These are phyloP conservation scores for Vicia villosa DNA, from an alignment of 306 rosid genomes.

Conservation along the genomic window DNA sequence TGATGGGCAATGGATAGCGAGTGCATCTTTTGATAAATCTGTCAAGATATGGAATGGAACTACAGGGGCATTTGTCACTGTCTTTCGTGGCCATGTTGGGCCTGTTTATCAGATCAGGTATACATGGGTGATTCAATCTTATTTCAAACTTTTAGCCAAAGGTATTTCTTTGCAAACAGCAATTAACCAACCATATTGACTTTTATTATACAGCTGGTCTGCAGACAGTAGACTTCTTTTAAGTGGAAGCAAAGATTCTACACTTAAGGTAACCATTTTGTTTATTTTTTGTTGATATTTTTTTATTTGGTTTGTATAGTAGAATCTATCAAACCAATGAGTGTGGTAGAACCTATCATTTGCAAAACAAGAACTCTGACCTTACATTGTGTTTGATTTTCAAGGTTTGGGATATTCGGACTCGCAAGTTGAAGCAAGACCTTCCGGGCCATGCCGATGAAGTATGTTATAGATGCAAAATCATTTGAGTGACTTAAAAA, in stretches of 20 bases:
- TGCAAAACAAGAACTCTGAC: conserved; percentile 15
- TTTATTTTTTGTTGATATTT: not conserved
- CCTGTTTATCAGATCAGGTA: conserved; percentile 95
- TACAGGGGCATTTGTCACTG: conserved; percentile 80
- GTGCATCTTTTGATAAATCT: conserved; percentile 94
- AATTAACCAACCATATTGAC: conserved; percentile 31
- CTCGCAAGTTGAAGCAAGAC: conserved; percentile 80
- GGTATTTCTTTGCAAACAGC: conserved; percentile 24
- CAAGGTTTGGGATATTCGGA: conserved; percentile 92
- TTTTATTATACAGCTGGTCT: conserved; percentile 76
- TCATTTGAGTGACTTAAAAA: not conserved
- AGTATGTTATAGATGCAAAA: conserved; percentile 50
- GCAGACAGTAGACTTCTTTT: conserved; percentile 94
- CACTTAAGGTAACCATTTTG: conserved; percentile 68
- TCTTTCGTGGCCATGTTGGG: conserved; percentile 91
- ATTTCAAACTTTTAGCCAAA: conserved; percentile 11
- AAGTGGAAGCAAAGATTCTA: conserved; percentile 94
- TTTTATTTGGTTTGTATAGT: conserved; percentile 12
- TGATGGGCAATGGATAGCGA: conserved; percentile 98
- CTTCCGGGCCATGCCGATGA: conserved; percentile 98
- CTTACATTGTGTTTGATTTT: conserved; percentile 22
- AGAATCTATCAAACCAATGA: not conserved
- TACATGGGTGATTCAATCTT: conserved; percentile 4
- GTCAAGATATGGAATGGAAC: conserved; percentile 89
- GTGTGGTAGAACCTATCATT: not conserved